A percentile compares a stretch with the other conserved stretches of the same genome.
Conservation (phyloP, 768 basidiomycete species). For the Suillus alpinus region DNA sequence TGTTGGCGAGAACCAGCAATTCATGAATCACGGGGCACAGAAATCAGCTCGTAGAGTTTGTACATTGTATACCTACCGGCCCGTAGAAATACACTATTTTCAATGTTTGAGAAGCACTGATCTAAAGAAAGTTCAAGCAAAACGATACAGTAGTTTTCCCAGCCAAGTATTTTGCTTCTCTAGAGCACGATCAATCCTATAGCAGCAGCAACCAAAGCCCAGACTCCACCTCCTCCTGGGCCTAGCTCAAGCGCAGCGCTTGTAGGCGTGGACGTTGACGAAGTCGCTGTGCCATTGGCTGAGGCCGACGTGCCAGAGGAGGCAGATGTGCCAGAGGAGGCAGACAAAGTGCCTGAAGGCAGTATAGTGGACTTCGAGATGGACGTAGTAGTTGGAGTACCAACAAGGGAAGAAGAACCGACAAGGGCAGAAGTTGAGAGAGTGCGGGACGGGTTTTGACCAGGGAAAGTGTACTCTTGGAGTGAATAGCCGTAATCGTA, state of each 20-base stretch:
- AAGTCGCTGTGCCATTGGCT: background rate
- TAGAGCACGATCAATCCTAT: background rate
- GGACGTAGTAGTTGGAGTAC: background rate
- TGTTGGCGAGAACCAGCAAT: background rate
- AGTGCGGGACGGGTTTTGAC: conserved; percentile 18
- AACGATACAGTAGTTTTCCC: background rate
- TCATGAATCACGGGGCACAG: background rate
- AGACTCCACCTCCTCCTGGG: no score
- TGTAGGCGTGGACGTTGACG: background rate
- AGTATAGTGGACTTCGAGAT: background rate
- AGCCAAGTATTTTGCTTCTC: background rate
- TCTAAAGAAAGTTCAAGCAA: background rate
- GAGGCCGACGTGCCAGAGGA: background rate
- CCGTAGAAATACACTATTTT: background rate
- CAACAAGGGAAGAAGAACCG: background rate
- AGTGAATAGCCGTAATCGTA: conserved; percentile 23
- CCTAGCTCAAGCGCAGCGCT: background rate
- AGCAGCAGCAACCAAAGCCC: background rate
- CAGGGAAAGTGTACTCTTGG: conserved; percentile 22
- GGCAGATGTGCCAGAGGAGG: background rate
- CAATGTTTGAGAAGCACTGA: background rate
- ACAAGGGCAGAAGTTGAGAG: background rate
- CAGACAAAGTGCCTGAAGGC: background rate
- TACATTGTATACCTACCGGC: background rate
- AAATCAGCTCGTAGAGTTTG: background rate